Evolutionary conservation across 2,329 filamentous ascomycete genomes (phyloP), one percentile per base, ranked within the genome.

Genomic region (Plenodomus biglobosus): DNA sequence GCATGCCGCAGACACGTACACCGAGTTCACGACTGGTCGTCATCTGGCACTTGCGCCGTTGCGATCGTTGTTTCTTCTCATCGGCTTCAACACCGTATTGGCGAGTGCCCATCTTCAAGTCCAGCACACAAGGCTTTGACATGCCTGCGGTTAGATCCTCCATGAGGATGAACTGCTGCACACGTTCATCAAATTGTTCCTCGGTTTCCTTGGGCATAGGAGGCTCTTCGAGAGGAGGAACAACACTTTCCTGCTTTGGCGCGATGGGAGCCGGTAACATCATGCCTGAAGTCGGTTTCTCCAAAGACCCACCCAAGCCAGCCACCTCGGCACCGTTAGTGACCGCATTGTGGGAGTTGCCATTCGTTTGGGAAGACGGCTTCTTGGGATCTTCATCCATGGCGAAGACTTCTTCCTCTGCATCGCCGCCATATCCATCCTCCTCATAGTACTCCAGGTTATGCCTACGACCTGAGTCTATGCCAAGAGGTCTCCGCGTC

Each of bases 21-120:
- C 94, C 94, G 0, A 99, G 82, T 69, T 95, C 86, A 50, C 86
- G 85, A 7, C 94, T 97, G 0, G 94, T 99, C 0, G 94, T 99
- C 55, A 83, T 86, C 56, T 89, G 87, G 71, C 94, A 97, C 72
- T 99, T 99, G 59, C 90, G 86, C 48, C 90, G 85, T 71, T 99
- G 94, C 0, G 94, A 97, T 51, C 87, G 85, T 65, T 92, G 89
- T 72, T 99, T 99, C 77, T 95, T 95, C 37, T 90, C 85, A 44
- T 82, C 85, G 2, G 94, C 94, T 59, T 97, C 92, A 11, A 97
- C 85, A 7, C 94, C 94, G 69, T 96, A 97, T 68, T 99, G 94
- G 2, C 94, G 86, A 7, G 94, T 99, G 17, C 94, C 94, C 94
- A 99, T 99, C 70, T 99, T 99, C 53, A 99, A 78, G 68, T 99